Base-by-base conservation (phyloP, 179 eudicot genomes). In the Spergularia azorica region DNA sequence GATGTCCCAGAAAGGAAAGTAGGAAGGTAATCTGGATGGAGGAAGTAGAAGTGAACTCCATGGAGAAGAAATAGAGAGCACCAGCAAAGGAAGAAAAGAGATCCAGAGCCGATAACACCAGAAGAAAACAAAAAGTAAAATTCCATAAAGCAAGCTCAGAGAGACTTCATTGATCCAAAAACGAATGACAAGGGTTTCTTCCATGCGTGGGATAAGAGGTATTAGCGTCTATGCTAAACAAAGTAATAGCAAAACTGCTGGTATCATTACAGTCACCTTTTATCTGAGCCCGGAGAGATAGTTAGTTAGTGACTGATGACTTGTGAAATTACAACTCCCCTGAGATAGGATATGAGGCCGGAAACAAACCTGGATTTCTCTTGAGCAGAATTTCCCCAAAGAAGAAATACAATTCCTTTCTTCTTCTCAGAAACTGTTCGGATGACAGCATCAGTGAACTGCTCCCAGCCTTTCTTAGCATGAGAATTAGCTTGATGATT, bases 341-440 rank as follows among this genome's bases (percentile, higher is more conserved):
- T 65, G 8, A 61, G 69, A 15, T 14, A 65, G n/a, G 7, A 57
- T 11, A 20, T 13, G 38, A 69, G 20, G 32, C 4, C 21, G 76
- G 39, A 43, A 70, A 70, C 72, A 58, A 79, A 86, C 98, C 93
- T 90, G 79, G 89, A 84, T 82, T 95, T 95, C 36, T 84, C 95
- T 79, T 90, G 97, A 75, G 98, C 98, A 75, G 89, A 93, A 77
- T 95, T 95, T 83, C 98, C 98, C 98, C 98, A 95, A 46, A 95
- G 91, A 83, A 95, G 86, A 80, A 95, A 95, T 60, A 92, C 90
- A 72, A 95, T 91, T 55, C 97, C 97, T 43, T 59, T 78, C 72
- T 85, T 89, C 84, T 91, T 89, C 82, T 88, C 83, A 6, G 98
- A 95, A 54, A 95, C 87, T 16, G 90, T 86, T 83, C 75, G 78